Evolutionary conservation across 192 early-diverging fungal genomes (phyloP).

Genomic region (Coemansia sp.): DNA sequence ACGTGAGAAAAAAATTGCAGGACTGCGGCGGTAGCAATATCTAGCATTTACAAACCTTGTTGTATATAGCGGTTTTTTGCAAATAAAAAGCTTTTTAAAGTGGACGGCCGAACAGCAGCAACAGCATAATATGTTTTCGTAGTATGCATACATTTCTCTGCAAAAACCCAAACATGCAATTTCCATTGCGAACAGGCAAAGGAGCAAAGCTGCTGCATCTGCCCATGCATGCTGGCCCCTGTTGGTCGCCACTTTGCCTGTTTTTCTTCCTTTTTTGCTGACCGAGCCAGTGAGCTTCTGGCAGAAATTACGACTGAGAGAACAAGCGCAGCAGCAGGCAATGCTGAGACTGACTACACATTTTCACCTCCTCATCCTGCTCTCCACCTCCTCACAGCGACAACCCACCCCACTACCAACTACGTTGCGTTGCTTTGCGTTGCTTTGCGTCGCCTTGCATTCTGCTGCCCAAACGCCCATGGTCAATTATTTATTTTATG

Average conservation of each 20-base stretch:
- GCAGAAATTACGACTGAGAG: background rate
- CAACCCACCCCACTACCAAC: background rate
- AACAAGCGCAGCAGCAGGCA: background rate
- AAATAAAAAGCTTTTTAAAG: background rate
- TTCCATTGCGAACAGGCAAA: background rate
- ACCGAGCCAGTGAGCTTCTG: background rate
- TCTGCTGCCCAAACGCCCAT: background rate
- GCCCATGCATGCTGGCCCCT: background rate
- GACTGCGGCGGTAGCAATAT: background rate
- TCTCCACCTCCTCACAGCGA: background rate
- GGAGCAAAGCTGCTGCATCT: background rate
- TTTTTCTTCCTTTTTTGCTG: background rate
- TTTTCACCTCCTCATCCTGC: background rate
- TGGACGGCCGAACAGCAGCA: background rate
- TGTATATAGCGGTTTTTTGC: background rate
- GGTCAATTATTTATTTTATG: background rate
- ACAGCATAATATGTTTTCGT: background rate
- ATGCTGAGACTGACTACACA: background rate
- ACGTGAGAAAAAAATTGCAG: background rate
- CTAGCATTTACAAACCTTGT: background rate
- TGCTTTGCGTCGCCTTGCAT: slow-evolving; percentile 10
- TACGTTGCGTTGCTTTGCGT: slow-evolving; percentile 1
- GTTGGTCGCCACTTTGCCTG: slow-evolving; percentile 1
- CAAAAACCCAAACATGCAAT: background rate
- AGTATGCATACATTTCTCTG: background rate